Base-by-base conservation (phyloP, 2,329 filamentous ascomycete genomes). In the Monascus ruber region DNA sequence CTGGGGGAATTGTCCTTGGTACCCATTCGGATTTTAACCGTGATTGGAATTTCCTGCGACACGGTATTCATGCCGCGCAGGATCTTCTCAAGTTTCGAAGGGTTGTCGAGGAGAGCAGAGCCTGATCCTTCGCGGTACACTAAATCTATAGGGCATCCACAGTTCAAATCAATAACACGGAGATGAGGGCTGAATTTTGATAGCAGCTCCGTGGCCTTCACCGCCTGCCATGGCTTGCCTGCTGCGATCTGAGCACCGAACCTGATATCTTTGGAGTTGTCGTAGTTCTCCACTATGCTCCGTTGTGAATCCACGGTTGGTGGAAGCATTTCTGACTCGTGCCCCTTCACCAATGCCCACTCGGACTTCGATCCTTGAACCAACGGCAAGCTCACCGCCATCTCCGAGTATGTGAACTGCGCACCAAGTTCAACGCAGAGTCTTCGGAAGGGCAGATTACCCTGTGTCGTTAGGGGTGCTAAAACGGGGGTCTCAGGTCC, bases 401-500 rank as follows among this genome's bases (percentile, higher is more conserved):
- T 98, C 64, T 98, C 91, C 0, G 89, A 96, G 69, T 94, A 98
- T 0, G 91, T 98, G 36, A 94, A 72, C 56, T 95, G 83, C 26
- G 87, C 88, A 29, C 91, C 91, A 24, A 96, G 74, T 40, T 88
- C 83, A 8, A 86, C 81, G 55, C 88, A 95, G 26, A 98, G 76
- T 36, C 91, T 78, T 41, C 91, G 81, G 69, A 94, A 98, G 1
- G 91, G 91, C 35, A 96, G 72, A 54, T 98, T 98, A 34, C 91
- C 91, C 64, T 96, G 91, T 0, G 91, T 98, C 1, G 91, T 98
- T 36, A 98, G 72, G 29, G 91, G 91, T 4, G 91, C 91, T n/a
- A 98, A 70, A 7, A 88, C 78, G 0, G 91, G 91, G 1, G 91
- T 98, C 60, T 96, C 89, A 1, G 81, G 78, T 5, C 88, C 88